Conservation (phyloP, 2,329 filamentous ascomycete genomes). For the Cercospora berteroae region DNA sequence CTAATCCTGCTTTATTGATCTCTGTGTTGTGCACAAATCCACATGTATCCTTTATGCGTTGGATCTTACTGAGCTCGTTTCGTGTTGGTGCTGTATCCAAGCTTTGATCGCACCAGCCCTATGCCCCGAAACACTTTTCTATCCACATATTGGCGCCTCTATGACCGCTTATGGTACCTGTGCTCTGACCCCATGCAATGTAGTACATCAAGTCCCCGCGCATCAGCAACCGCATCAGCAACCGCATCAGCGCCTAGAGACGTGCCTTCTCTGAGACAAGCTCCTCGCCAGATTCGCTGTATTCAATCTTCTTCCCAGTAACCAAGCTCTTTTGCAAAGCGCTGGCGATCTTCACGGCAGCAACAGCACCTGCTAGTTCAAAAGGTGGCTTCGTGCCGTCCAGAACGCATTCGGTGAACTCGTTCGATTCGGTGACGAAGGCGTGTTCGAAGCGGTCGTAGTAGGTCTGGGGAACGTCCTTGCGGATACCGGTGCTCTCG, state of each 20-base stretch:
- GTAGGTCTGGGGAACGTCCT: slow-evolving; percentile 61
- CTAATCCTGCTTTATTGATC: not conserved
- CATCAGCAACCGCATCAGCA: not conserved
- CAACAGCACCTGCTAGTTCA: slow-evolving; percentile 57
- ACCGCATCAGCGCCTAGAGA: slow-evolving; percentile 8
- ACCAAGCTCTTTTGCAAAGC: slow-evolving; percentile 47
- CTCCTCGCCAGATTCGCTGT: slow-evolving; percentile 50
- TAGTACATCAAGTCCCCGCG: not conserved
- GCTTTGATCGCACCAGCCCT: not conserved
- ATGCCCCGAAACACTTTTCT: not conserved
- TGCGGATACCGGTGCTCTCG: slow-evolving; percentile 53
- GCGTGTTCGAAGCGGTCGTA: slow-evolving; percentile 63
- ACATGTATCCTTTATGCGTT: not conserved
- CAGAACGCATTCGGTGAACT: slow-evolving; percentile 60
- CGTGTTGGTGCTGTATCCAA: not conserved
- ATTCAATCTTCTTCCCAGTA: slow-evolving; percentile 50
- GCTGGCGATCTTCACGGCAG: slow-evolving; percentile 60
- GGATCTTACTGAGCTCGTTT: not conserved
- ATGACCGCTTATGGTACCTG: not conserved
- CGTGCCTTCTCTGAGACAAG: slow-evolving; percentile 24
- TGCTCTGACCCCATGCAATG: not conserved
- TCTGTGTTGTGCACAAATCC: not conserved
- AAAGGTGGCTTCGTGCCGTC: slow-evolving; percentile 57
- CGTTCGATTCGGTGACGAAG: slow-evolving; percentile 62
- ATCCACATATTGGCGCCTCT: not conserved